A percentile compares a stretch with the other conserved stretches of the same genome.
Conservation (phyloP, 345 rosid genomes). For the Ricinus communis region DNA sequence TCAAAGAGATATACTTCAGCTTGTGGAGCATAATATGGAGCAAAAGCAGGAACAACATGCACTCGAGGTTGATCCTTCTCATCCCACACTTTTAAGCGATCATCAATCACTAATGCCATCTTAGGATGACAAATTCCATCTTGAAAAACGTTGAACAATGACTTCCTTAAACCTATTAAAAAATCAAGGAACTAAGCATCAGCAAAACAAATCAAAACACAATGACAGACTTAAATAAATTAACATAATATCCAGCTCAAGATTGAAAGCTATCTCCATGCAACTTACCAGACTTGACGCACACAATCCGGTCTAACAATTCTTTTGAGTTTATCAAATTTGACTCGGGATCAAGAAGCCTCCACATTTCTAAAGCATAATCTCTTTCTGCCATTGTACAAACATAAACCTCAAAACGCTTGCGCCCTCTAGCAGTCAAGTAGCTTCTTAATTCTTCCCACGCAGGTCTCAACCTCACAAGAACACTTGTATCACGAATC, state of each 20-base stretch:
- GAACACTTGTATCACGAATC: constrained; percentile 99
- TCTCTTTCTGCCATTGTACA: constrained; percentile 99
- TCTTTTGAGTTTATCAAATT: constrained; percentile 77
- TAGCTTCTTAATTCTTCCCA: constrained; percentile 96
- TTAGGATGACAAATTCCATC: constrained; percentile 92
- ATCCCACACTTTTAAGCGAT: constrained; percentile 96
- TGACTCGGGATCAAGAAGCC: constrained; percentile 99
- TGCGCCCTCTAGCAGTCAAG: constrained; percentile 93
- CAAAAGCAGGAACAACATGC: constrained; percentile 98
- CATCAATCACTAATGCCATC: constrained; percentile 97
- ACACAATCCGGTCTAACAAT: constrained; percentile 77
- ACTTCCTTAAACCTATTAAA: constrained; percentile 68
- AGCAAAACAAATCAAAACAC: constrained; percentile 5
- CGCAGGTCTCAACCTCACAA: constrained; percentile 98
- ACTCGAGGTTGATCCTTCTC: constrained; percentile 97
- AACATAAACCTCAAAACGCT: constrained; percentile 99
- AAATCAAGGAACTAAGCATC: background rate
- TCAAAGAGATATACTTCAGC: constrained; percentile 69
- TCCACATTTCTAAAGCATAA: constrained; percentile 99
- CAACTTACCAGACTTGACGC: constrained; percentile 87
- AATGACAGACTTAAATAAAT: background rate
- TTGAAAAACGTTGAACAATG: constrained; percentile 84
- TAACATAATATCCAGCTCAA: constrained; percentile 14
- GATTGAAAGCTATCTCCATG: constrained; percentile 11
- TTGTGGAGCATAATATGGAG: constrained; percentile 96